Conservation (phyloP, 2,329 filamentous ascomycete genomes). For the Clonostachys rhizophaga region DNA sequence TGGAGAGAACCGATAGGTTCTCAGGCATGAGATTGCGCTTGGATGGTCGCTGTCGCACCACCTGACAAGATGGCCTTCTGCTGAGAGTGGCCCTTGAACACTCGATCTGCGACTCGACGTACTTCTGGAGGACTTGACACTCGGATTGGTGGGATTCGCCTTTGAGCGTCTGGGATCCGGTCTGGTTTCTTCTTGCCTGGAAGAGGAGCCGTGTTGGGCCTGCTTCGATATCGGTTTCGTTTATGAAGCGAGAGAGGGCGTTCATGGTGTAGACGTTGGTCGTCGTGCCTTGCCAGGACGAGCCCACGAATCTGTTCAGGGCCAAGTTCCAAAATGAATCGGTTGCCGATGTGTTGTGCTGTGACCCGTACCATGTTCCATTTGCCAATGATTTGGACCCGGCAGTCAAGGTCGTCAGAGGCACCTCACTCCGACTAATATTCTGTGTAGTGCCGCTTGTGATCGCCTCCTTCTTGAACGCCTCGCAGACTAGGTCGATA, state of each 20-base stretch:
- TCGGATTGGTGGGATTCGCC: neutral
- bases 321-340: too few relatives aligned
- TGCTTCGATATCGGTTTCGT: neutral
- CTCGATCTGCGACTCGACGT: neutral
- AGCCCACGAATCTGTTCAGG: too few relatives aligned
- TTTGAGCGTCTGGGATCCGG: neutral
- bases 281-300: too few relatives aligned
- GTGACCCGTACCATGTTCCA: too few relatives aligned
- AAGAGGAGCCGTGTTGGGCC: neutral
- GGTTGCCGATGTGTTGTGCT: too few relatives aligned
- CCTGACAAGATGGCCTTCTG: neutral
- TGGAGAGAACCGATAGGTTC: neutral
- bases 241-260: neutral
- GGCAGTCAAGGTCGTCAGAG: too few relatives aligned
- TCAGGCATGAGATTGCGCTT: neutral
- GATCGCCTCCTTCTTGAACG: too few relatives aligned
- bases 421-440: too few relatives aligned
- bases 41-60: neutral
- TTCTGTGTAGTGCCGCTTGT: too few relatives aligned
- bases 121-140: neutral
- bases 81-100: neutral
- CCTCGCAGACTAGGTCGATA: slow-evolving; percentile 1
- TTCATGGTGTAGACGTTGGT: too few relatives aligned
- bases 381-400: too few relatives aligned
- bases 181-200: neutral